phyloP scores from a whole-genome alignment of 2,329 filamentous ascomycete genomes.

The Arthrinium phaeospermum region DNA sequence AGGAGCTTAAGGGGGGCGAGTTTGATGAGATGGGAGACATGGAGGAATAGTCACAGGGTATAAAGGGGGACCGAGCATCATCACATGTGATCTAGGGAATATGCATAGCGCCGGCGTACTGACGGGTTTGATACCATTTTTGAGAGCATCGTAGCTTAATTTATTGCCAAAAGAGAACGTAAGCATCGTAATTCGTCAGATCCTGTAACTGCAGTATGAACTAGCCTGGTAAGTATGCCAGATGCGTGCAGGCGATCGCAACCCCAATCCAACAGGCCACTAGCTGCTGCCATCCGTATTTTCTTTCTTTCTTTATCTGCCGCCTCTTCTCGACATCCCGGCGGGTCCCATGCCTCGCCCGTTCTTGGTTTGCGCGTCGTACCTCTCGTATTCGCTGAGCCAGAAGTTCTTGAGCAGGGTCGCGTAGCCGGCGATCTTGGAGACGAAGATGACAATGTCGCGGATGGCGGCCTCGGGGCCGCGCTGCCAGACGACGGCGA shows the following conservation, averaged over 20 bases:
- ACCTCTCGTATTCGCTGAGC: slow-evolving; percentile 62
- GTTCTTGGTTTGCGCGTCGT: slow-evolving; percentile 54
- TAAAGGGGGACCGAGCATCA: neutral
- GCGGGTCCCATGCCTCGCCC: slow-evolving; percentile 24
- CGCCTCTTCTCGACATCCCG: slow-evolving; percentile 25
- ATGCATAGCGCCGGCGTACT: slow-evolving; percentile 21
- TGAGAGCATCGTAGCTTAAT: neutral
- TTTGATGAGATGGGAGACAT: slow-evolving; percentile 30
- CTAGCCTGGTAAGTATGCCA: slow-evolving; percentile 11
- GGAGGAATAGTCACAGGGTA: slow-evolving; percentile 23
- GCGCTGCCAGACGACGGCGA: slow-evolving; percentile 66
- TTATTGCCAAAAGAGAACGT: slow-evolving; percentile 15
- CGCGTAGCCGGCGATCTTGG: slow-evolving; percentile 52
- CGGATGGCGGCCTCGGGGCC: slow-evolving; percentile 68
- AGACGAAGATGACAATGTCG: slow-evolving; percentile 57
- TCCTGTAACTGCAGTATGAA: slow-evolving; percentile 17
- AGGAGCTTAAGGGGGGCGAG: slow-evolving; percentile 41
- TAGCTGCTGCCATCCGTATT: neutral
- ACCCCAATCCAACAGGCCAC: neutral
- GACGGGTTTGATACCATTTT: slow-evolving; percentile 21
- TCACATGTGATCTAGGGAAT: slow-evolving; percentile 3
- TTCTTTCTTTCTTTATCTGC: neutral
- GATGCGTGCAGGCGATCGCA: neutral
- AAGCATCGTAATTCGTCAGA: slow-evolving; percentile 8
- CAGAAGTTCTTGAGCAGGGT: slow-evolving; percentile 59